Conservation (phyloP, 2,329 filamentous ascomycete genomes). For the Colletotrichum australisinense region DNA sequence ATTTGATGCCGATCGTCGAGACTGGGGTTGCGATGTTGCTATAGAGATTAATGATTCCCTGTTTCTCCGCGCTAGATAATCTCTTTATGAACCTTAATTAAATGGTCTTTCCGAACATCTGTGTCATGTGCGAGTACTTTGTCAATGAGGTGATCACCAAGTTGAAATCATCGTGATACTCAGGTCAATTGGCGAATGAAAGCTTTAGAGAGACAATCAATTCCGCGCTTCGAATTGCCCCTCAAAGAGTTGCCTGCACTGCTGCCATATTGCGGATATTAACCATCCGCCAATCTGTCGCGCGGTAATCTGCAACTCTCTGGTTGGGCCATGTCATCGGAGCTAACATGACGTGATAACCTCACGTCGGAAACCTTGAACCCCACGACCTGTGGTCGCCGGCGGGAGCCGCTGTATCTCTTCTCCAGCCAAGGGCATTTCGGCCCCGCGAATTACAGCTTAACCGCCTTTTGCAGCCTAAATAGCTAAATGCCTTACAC, state of each 20-base stretch:
- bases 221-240: constrained; percentile 11
- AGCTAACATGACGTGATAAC: constrained; percentile 36
- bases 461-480: neutral
- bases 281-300: neutral
- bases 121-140: too few species aligned
- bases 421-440: neutral
- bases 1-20: neutral
- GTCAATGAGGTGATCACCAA: neutral
- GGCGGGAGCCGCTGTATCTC: neutral
- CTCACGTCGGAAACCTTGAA: constrained; percentile 13
- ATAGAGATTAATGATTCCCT: neutral
- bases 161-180: neutral
- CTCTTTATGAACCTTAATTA: neutral
- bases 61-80: neutral
- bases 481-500: neutral
- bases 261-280: neutral
- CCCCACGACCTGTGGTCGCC: neutral
- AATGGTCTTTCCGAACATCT: neutral
- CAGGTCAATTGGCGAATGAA: neutral
- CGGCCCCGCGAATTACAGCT: neutral
- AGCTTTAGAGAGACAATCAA: neutral
- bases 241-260: neutral
- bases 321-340: constrained; percentile 21
- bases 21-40: neutral
- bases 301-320: neutral